These are phyloP conservation scores for Suhomyces emberorum DNA, from an alignment of 805 yeast species.

Conservation along the genomic window DNA sequence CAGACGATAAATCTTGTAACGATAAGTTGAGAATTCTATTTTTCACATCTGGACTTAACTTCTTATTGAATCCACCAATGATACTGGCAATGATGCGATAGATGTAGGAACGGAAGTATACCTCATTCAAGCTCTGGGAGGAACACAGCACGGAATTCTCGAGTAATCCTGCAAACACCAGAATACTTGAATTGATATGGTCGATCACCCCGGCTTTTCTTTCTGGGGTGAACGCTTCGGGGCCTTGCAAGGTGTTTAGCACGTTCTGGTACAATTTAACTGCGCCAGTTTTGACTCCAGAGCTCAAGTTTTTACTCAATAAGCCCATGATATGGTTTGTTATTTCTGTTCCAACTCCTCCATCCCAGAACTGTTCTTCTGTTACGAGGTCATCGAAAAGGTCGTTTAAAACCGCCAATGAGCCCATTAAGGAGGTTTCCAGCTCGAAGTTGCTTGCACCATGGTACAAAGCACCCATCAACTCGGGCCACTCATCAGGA, in stretches of 20 bases:
- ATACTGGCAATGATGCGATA: slow-evolving; percentile 24
- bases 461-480: slow-evolving; percentile 49
- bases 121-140: slow-evolving; percentile 11
- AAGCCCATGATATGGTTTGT: slow-evolving; percentile 48
- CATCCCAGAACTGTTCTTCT: slow-evolving; percentile 82
- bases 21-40: slow-evolving; percentile 12
- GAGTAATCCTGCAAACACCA: slow-evolving; percentile 17
- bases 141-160: slow-evolving; percentile 11
- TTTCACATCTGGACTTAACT: slow-evolving; percentile 17
- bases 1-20: slow-evolving; percentile 22
- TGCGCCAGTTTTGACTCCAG: slow-evolving; percentile 46
- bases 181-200: slow-evolving; percentile 17
- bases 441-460: slow-evolving; percentile 31
- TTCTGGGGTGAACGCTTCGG: slow-evolving; percentile 41
- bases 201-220: slow-evolving; percentile 33
- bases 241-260: slow-evolving; percentile 49
- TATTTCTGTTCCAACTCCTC: slow-evolving; percentile 59
- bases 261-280: slow-evolving; percentile 53
- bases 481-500: slow-evolving; percentile 94
- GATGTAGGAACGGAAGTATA: slow-evolving; percentile 24
- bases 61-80: slow-evolving; percentile 27
- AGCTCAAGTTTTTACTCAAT: slow-evolving; percentile 25
- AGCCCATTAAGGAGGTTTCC: slow-evolving; percentile 45
- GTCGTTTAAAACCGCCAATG: slow-evolving; percentile 63
- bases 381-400: slow-evolving; percentile 82